Base-by-base conservation (phyloP, 2,329 filamentous ascomycete species). In the Exophiala oligosperma region DNA sequence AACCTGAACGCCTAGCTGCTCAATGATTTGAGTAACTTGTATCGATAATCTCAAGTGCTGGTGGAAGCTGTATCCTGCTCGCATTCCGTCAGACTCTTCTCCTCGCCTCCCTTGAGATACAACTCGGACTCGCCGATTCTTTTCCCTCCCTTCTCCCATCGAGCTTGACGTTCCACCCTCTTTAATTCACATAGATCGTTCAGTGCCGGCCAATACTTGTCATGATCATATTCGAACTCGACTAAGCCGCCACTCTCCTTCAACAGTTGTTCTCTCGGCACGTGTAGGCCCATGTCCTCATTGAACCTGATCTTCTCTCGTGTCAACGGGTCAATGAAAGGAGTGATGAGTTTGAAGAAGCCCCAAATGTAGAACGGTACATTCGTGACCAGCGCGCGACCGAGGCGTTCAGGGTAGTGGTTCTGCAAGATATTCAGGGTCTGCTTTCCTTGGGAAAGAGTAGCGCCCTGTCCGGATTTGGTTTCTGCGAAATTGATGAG, bases 281-380 rank as follows among this genome's bases (percentile, higher is more conserved):
- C 88, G 72, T 92, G 91, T 66, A 89, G 80, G 66, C 82, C 82
- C 79, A 96, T 87, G 71, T 95, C 89, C 73, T 96, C 92, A 79
- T 97, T 97, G 82, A 96, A 97, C 78, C 94, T 95, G 78, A 99
- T 87, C 81, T 99, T 99, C 70, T 94, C 87, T 58, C 90, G 86
- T 8, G 94, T 99, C 68, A 92, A 79, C 6, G 94, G 94, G 74
- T 99, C 94, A 76, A 99, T 96, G 76, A 99, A 97, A 40, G 93
- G 92, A 3, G 86, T 92, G 76, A 99, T 92, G 68, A 97, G 79
- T 76, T 96, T 97, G 82, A 97, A 96, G 82, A 99, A 99, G 51
- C 90, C 90, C 74, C 85, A 88, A 61, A 97, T 90, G 63, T 96
- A 83, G 86, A 91, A 97, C 0, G 93, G 93, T 49, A 96, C 90